Evolutionary conservation across 495 filamentous ascomycete species (phyloP).

Genomic region (Aspergillus hancockii): DNA sequence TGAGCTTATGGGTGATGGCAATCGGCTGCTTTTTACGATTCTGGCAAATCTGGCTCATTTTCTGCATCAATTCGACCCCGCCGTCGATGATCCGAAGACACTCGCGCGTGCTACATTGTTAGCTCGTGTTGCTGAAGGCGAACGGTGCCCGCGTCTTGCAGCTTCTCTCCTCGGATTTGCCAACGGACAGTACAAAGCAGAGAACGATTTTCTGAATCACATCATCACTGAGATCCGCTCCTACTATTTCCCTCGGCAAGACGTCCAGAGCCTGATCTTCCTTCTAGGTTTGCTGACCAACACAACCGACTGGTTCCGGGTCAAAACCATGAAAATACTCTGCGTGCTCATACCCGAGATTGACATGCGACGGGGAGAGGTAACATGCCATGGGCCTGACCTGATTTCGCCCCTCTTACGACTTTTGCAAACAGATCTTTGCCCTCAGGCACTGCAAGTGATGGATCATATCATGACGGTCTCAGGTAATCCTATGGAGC

Average conservation of each 20-base stretch:
- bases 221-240: slow-evolving; percentile 74
- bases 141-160: slow-evolving; percentile 49
- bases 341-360: slow-evolving; percentile 84
- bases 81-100: slow-evolving; percentile 52
- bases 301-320: slow-evolving; percentile 80
- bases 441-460: slow-evolving; percentile 85
- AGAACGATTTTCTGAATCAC: slow-evolving; percentile 75
- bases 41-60: slow-evolving; percentile 91
- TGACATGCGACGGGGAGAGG: slow-evolving; percentile 89
- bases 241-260: slow-evolving; percentile 78
- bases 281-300: slow-evolving; percentile 92
- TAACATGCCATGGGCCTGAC: slow-evolving; percentile 89
- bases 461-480: slow-evolving; percentile 94
- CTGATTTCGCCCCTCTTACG: slow-evolving; percentile 90
- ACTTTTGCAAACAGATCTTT: slow-evolving; percentile 89
- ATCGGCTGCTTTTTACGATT: slow-evolving; percentile 77
- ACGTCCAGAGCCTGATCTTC: slow-evolving; percentile 83
- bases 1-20: slow-evolving; percentile 77
- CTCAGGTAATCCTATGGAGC: slow-evolving; percentile 88
- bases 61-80: slow-evolving; percentile 73
- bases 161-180: slow-evolving; percentile 68
- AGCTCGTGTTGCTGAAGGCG: slow-evolving; percentile 68
- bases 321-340: slow-evolving; percentile 88
- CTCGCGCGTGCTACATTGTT: slow-evolving; percentile 67
- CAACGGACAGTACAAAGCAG: slow-evolving; percentile 64